These are phyloP conservation scores for Pythium guiyangense DNA, from an alignment of 352 stramenopile genomes.

Conservation along the genomic window DNA sequence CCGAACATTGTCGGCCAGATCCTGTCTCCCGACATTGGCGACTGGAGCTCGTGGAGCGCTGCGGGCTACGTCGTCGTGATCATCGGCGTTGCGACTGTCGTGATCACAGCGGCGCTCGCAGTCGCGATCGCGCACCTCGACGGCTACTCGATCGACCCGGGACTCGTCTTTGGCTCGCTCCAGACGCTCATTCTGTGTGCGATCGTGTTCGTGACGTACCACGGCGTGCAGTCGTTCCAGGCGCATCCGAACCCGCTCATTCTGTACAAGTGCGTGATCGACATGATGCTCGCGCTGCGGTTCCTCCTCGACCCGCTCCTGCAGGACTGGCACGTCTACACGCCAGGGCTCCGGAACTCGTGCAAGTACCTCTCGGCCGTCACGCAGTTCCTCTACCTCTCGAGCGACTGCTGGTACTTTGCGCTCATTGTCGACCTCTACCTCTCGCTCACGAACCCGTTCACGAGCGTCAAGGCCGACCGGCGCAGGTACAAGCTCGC, in stretches of 20 bases:
- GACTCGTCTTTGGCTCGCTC: constrained; percentile 70
- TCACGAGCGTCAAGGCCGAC: constrained; percentile 76
- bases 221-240: constrained; percentile 72
- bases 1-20: constrained; percentile 52
- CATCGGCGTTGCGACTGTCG: constrained; percentile 33
- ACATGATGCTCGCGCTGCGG: constrained; percentile 59
- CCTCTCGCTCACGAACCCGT: constrained; percentile 77
- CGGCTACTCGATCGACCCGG: constrained; percentile 83
- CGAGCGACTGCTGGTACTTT: constrained; percentile 84
- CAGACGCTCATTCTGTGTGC: constrained; percentile 64
- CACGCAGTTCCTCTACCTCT: constrained; percentile 75
- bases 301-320: constrained; percentile 74
- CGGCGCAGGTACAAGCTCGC: constrained; percentile 50
- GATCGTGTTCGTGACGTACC: constrained; percentile 76
- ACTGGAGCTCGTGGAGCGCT: constrained; percentile 36
- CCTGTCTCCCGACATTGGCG: constrained; percentile 36
- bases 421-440: constrained; percentile 72
- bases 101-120: constrained; percentile 35
- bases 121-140: constrained; percentile 44
- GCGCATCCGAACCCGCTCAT: constrained; percentile 81
- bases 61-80: constrained; percentile 40
- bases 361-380: constrained; percentile 63
- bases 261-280: constrained; percentile 77
- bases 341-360: constrained; percentile 14
- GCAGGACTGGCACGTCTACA: constrained; percentile 45